Percentiles rank a stretch among this genome's conserved stretches.
Conservation (phyloP, 2,329 filamentous ascomycete genomes). For the Colletotrichum noveboracense region DNA sequence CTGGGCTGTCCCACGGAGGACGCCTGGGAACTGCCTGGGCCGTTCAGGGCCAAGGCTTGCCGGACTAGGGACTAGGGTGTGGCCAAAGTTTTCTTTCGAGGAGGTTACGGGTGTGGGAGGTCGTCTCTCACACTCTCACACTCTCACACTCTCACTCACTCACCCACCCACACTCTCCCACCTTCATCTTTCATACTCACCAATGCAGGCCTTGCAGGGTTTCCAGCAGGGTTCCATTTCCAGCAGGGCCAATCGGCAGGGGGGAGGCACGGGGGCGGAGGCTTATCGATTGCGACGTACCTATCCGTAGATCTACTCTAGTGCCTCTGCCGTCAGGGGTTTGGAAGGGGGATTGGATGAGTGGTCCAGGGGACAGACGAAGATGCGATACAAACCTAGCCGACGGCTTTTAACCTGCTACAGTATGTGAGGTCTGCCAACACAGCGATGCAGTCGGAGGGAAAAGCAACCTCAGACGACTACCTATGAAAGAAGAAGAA, state of each 20-base stretch:
- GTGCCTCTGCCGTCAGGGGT: not conserved
- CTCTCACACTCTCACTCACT: not conserved
- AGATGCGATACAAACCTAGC: not conserved
- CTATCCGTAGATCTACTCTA: not conserved
- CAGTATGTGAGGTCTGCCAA: not conserved
- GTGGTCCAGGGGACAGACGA: not conserved
- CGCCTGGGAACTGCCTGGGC: not conserved
- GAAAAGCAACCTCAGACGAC: conserved; percentile 8
- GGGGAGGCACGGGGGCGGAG: conserved; percentile 2
- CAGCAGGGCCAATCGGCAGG: conserved; percentile 7
- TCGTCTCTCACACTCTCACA: not conserved
- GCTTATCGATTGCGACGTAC: conserved; percentile 6
- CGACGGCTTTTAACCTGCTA: not conserved
- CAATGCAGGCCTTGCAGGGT: not conserved
- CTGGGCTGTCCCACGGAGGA: conserved; percentile 14
- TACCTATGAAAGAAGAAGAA: not conserved
- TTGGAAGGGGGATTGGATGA: not conserved
- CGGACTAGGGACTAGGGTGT: conserved; percentile 8
- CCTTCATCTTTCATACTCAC: not conserved
- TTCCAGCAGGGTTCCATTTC: not conserved
- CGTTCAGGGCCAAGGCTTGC: conserved; percentile 4
- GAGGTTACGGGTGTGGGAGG: not conserved
- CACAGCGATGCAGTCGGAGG: not conserved
- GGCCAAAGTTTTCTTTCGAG: conserved; percentile 4
- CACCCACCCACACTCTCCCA: not conserved